Evolutionary conservation across 108 stramenopile species (phyloP).

Genomic region (Nannochloropsis salina): DNA sequence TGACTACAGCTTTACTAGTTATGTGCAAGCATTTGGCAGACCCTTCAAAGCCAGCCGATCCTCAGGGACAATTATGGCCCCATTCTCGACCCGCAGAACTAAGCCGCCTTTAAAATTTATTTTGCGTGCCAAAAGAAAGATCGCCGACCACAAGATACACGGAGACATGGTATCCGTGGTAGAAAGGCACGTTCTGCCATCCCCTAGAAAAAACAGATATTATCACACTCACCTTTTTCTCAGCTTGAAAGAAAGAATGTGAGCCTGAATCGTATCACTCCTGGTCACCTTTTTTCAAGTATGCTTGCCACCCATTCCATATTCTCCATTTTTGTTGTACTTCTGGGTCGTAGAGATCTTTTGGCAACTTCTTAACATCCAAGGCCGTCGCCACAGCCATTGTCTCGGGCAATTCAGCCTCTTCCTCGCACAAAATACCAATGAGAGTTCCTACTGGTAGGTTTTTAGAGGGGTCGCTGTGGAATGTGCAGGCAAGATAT

Average conservation of each 20-base stretch:
- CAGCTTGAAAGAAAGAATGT: not conserved
- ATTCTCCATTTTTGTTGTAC: constrained; percentile 10
- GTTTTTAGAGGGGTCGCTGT: not conserved
- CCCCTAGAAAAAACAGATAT: too few species aligned
- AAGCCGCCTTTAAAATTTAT: not conserved
- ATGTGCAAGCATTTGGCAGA: not conserved
- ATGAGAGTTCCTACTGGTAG: not conserved
- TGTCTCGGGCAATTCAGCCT: not conserved
- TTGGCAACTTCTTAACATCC: not conserved
- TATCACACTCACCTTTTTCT: not conserved
- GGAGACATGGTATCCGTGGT: constrained; percentile 13
- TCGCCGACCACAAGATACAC: not conserved
- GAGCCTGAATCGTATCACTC: too few species aligned
- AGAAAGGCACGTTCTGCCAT: not conserved
- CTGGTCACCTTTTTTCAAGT: not conserved
- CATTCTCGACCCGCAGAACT: constrained; percentile 10
- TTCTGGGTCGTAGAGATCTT: not conserved
- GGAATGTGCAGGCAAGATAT: not conserved
- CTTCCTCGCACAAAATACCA: not conserved
- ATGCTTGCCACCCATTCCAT: constrained; percentile 1
- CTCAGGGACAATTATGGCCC: not conserved
- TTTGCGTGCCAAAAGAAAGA: not conserved
- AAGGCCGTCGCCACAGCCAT: not conserved
- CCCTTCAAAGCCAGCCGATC: constrained; percentile 16
- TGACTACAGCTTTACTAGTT: too few species aligned